Evolutionary conservation across 164 flowering plant species (phyloP).

Genomic region (Sedum album): DNA sequence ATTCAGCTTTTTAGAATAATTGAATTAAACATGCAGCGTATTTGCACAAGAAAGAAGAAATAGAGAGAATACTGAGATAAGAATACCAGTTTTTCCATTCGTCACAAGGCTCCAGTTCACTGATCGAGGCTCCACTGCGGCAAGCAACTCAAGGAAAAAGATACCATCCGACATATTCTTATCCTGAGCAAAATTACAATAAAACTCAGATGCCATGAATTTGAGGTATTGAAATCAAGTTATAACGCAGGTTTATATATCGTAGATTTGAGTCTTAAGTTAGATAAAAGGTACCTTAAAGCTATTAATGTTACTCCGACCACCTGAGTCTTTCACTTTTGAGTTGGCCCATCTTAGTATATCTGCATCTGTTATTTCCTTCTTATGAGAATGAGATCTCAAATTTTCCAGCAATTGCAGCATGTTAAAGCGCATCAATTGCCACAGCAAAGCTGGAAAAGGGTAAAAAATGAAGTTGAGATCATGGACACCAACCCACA

Average conservation of each 20-base stretch:
- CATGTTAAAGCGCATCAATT: slow-evolving; percentile 84
- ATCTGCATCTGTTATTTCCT: slow-evolving; percentile 76
- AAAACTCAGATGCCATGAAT: background rate
- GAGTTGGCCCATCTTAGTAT: slow-evolving; percentile 80
- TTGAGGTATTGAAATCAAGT: background rate
- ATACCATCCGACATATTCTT: slow-evolving; percentile 69
- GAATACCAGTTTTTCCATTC: slow-evolving; percentile 60
- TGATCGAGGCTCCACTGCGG: slow-evolving; percentile 74
- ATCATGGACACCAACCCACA: background rate
- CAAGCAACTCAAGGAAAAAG: slow-evolving; percentile 78
- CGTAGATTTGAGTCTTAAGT: too few relatives aligned
- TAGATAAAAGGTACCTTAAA: slow-evolving; percentile 48
- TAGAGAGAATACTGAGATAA: background rate
- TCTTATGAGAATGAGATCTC: slow-evolving; percentile 75
- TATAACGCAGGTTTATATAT: background rate
- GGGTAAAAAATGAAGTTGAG: background rate
- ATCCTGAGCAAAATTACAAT: slow-evolving; percentile 39
- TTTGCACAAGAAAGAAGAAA: background rate
- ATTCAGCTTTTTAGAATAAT: background rate
- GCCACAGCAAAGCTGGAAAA: slow-evolving; percentile 79
- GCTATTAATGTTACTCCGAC: slow-evolving; percentile 53
- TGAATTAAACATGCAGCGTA: background rate
- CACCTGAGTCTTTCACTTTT: slow-evolving; percentile 56
- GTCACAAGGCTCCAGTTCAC: slow-evolving; percentile 93
- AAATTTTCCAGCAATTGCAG: slow-evolving; percentile 78